These are phyloP conservation scores for Spergularia azorica DNA, from an alignment of 179 eudicot species.

Conservation along the genomic window DNA sequence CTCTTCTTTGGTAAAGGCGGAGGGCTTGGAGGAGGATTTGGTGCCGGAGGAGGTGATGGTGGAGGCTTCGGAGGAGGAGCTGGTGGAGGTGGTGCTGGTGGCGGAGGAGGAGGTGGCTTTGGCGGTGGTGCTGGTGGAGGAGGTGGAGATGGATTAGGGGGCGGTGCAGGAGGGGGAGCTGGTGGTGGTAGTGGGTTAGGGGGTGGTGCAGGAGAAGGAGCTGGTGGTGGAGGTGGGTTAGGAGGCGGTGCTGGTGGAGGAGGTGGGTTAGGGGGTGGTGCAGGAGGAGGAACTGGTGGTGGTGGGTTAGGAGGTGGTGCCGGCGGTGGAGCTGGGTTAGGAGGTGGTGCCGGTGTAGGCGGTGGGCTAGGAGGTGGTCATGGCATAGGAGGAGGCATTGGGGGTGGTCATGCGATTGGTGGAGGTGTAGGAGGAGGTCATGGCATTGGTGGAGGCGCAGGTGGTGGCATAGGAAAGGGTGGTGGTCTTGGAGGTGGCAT, in stretches of 20 bases:
- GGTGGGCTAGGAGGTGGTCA: constrained; percentile 29
- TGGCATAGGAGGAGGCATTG: constrained; percentile 29
- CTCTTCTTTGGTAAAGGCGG: constrained; percentile 35
- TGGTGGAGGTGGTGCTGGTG: constrained; percentile 21
- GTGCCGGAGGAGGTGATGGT: constrained; percentile 14
- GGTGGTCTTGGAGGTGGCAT: constrained; percentile 30
- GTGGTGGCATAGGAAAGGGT: constrained; percentile 29
- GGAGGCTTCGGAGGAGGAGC: constrained; percentile 11
- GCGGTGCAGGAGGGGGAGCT: constrained; percentile 16
- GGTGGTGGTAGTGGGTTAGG: constrained; percentile 22
- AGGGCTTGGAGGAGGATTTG: constrained; percentile 43
- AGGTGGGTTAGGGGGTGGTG: constrained; percentile 12
- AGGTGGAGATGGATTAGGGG: constrained; percentile 17
- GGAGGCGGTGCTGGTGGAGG: constrained; percentile 22
- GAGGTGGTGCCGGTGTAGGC: constrained; percentile 16
- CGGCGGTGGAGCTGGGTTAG: constrained; percentile 20
- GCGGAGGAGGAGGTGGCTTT: constrained; percentile 13
- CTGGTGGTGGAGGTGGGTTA: constrained; percentile 17
- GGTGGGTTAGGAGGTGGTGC: constrained; percentile 18
- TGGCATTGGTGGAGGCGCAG: constrained; percentile 29
- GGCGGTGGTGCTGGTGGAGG: constrained; percentile 28
- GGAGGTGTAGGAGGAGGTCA: constrained; percentile 25
- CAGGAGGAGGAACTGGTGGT: constrained; percentile 1
- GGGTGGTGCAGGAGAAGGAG: constrained; percentile 23
- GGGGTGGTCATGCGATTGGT: constrained; percentile 24